A percentile compares a stretch with the other conserved stretches of the same genome.
These are phyloP conservation scores for Atkinsonella texensis DNA, from an alignment of 2,329 filamentous ascomycete species.

Conservation along the genomic window DNA sequence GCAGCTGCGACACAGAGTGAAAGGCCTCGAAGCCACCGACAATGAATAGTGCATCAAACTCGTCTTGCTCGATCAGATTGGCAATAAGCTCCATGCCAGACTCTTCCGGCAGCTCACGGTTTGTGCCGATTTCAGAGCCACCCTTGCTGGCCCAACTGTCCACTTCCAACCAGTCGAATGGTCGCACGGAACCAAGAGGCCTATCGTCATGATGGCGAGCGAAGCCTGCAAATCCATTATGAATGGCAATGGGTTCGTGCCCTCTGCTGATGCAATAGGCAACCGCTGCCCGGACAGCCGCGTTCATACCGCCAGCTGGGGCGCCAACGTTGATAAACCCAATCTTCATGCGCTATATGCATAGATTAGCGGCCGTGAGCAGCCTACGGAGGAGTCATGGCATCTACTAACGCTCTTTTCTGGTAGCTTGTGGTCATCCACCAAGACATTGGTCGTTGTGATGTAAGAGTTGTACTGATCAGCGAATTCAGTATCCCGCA, in stretches of 20 bases:
- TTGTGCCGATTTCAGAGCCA: conserved; percentile 95
- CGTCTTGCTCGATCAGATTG: conserved; percentile 70
- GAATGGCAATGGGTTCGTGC: conserved; percentile 85
- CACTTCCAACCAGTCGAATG: conserved; percentile 86
- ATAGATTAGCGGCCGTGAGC: conserved; percentile 16
- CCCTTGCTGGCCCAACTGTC: conserved; percentile 94
- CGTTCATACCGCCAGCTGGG: conserved; percentile 96
- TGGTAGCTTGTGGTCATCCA: conserved; percentile 55
- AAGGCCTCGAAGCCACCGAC: conserved; percentile 96
- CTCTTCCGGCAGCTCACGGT: conserved; percentile 81
- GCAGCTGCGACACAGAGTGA: conserved; percentile 78
- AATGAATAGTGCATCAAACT: conserved; percentile 83
- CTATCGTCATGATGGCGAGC: conserved; percentile 79
- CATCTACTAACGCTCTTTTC: conserved; percentile 49
- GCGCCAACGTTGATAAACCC: conserved; percentile 96
- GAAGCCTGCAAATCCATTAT: conserved; percentile 94
- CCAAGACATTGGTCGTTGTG: conserved; percentile 75
- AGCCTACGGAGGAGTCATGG: not conserved
- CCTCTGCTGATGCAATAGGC: conserved; percentile 85
- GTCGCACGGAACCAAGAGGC: conserved; percentile 70
- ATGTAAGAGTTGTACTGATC: conserved; percentile 87
- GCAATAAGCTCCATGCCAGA: conserved; percentile 74
- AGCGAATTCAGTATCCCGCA: conserved; percentile 85
- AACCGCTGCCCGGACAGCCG: conserved; percentile 82
- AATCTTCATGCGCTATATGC: conserved; percentile 65